Evolutionary conservation across 495 filamentous ascomycete genomes (phyloP).

Genomic region (Talaromyces stipitatus): DNA sequence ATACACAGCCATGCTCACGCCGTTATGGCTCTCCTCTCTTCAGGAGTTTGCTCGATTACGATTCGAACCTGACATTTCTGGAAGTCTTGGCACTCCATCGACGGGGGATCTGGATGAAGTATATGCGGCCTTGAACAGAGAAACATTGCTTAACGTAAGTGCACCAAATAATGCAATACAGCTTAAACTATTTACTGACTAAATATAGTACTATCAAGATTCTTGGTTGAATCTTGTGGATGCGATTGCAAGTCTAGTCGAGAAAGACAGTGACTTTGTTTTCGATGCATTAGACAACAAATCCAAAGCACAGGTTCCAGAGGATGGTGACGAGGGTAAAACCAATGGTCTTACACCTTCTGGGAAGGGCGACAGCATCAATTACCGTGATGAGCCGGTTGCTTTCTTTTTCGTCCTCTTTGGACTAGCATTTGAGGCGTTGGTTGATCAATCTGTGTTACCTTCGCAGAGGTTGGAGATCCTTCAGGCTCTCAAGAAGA

Average conservation of each 20-base stretch:
- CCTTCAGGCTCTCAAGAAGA: slow-evolving; percentile 86
- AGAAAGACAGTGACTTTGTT: slow-evolving; percentile 94
- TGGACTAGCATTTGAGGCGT: slow-evolving; percentile 89
- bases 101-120: slow-evolving; percentile 80
- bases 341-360: slow-evolving; percentile 30
- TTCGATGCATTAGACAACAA: slow-evolving; percentile 95
- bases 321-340: slow-evolving; percentile 24
- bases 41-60: slow-evolving; percentile 88
- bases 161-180: background rate
- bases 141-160: slow-evolving; percentile 72
- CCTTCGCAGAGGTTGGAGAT: slow-evolving; percentile 83
- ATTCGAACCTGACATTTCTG: slow-evolving; percentile 96
- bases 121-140: slow-evolving; percentile 88
- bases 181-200: background rate
- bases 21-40: slow-evolving; percentile 87
- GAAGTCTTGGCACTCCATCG: slow-evolving; percentile 61
- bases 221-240: slow-evolving; percentile 96
- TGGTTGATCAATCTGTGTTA: slow-evolving; percentile 69
- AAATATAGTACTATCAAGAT: slow-evolving; percentile 79
- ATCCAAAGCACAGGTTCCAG: slow-evolving; percentile 13
- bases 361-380: slow-evolving; percentile 66
- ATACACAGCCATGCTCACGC: slow-evolving; percentile 79
- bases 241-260: slow-evolving; percentile 94
- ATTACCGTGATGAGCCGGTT: slow-evolving; percentile 95
- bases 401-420: slow-evolving; percentile 99